Evolutionary conservation across 2,329 filamentous ascomycete genomes (phyloP).

Genomic region (Diatrype stigma): DNA sequence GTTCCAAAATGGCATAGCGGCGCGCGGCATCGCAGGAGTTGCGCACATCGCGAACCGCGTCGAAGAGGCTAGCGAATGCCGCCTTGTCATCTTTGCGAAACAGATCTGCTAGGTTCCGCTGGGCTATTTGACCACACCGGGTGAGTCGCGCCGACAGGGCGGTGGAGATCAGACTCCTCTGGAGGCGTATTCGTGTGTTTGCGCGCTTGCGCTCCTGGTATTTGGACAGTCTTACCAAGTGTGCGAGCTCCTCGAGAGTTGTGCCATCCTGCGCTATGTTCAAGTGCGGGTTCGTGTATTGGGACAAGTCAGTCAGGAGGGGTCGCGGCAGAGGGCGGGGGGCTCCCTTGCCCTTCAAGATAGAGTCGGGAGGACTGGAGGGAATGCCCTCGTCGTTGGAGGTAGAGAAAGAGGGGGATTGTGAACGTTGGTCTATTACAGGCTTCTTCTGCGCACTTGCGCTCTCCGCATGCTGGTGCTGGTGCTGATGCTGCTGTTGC

Average conservation of each 20-base stretch:
- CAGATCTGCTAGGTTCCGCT: slow-evolving; percentile 71
- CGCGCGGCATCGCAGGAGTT: slow-evolving; percentile 71
- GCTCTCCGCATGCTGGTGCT: slow-evolving; percentile 29
- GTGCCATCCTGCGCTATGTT: slow-evolving; percentile 61
- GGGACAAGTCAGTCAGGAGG: slow-evolving; percentile 62
- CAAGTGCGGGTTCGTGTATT: slow-evolving; percentile 60
- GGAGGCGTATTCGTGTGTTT: slow-evolving; percentile 68
- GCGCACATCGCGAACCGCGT: slow-evolving; percentile 74
- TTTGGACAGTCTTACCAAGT: slow-evolving; percentile 71
- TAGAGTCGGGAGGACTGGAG: slow-evolving; percentile 29
- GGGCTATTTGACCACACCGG: slow-evolving; percentile 69
- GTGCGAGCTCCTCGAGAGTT: slow-evolving; percentile 71
- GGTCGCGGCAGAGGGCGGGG: slow-evolving; percentile 45
- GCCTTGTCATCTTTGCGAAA: slow-evolving; percentile 78
- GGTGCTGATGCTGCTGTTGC: slow-evolving; percentile 23
- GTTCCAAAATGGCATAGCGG: slow-evolving; percentile 66
- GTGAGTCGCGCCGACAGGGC: slow-evolving; percentile 71
- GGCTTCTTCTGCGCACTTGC: slow-evolving; percentile 42
- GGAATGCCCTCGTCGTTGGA: slow-evolving; percentile 21
- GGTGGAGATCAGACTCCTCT: slow-evolving; percentile 70
- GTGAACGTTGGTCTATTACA: slow-evolving; percentile 41
- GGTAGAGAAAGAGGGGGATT: slow-evolving; percentile 11
- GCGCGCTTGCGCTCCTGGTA: slow-evolving; percentile 79
- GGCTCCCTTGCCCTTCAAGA: slow-evolving; percentile 35
- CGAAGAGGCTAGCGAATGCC: slow-evolving; percentile 68